Evolutionary conservation across 1,284 basidiomycete species (phyloP), one percentile per base, ranked within the genome.

Genomic region (Ustilago esculenta): DNA sequence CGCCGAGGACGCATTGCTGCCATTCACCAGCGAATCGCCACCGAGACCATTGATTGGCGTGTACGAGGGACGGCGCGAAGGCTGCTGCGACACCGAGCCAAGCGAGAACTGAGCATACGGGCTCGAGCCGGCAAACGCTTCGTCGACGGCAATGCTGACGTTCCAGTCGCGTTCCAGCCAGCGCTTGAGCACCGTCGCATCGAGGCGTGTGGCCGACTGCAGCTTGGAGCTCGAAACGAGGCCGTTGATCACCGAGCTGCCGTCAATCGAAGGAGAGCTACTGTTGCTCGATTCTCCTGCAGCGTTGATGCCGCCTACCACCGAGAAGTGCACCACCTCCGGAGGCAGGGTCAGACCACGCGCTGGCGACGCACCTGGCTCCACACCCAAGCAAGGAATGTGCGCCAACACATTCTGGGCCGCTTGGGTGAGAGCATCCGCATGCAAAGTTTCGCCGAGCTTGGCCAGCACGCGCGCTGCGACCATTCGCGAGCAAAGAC

Each of bases 361-460:
- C n/a, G 41, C 52, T 0, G 66, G 63, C 29, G 69, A 55, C 23
- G 74, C 66, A 2, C 66, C 61, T 8, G 67, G 71, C 45, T 70
- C 59, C 18, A 70, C 52, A 11, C 63, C 54, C 11, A 76, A 46
- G 27, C 59, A 54, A 5, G 75, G 67, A 15, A 73, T 44, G 34
- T 71, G 69, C 17, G 63, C 35, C 32, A 63, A 25, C 11, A 73
- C 56, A 23, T 29, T 40, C 46, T 72, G 61, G 1, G 63, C 55
- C 3, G 68, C 49, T 10, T 49, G 32, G 11, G 51, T 39, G 18
- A 79, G 34, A 2, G 47, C 12, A 9, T 51, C 39, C 12, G 47
- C 86, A 46, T 87, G 87, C 90, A 93, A 95, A 11, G 88, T 85
- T 56, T 84, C 86, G 9, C 88, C 92, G 42, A 95, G 85, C 12